Percentiles rank a stretch among this genome's conserved stretches.
phyloP scores from a whole-genome alignment of 495 filamentous ascomycete species.

The Trichoderma parareesei region DNA sequence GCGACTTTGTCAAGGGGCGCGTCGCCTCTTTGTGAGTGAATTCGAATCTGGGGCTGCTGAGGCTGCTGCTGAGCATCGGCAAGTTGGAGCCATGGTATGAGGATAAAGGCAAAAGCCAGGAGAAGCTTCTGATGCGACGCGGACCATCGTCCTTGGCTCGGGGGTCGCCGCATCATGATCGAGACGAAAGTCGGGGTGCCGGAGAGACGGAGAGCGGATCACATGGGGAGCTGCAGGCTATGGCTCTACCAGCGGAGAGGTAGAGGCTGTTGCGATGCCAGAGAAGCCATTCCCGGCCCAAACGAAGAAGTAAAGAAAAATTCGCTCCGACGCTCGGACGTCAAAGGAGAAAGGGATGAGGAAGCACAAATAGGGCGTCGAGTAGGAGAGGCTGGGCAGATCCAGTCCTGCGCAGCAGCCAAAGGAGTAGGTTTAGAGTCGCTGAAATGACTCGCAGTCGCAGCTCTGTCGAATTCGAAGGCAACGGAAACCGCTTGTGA shows the following conservation, averaged over 20 bases:
- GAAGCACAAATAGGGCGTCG: neutral
- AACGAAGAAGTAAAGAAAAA: neutral
- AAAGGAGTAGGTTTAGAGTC: neutral
- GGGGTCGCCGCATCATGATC: slow-evolving; percentile 49
- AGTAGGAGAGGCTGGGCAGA: neutral
- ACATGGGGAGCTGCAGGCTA: slow-evolving; percentile 17
- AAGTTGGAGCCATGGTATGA: slow-evolving; percentile 44
- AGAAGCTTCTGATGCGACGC: slow-evolving; percentile 36
- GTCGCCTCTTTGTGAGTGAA: slow-evolving; percentile 18
- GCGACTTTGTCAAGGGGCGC: neutral
- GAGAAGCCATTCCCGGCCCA: neutral
- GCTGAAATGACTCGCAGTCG: neutral
- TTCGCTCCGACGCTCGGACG: too few species aligned
- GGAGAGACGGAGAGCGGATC: slow-evolving; percentile 13
- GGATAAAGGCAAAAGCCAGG: slow-evolving; percentile 41
- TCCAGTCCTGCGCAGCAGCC: neutral
- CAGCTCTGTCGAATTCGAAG: neutral
- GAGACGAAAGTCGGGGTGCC: slow-evolving; percentile 22
- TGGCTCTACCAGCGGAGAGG: slow-evolving; percentile 1
- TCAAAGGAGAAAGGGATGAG: neutral
- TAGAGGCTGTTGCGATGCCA: slow-evolving; percentile 6
- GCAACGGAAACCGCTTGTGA: neutral
- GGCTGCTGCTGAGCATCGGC: slow-evolving; percentile 52
- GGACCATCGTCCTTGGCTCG: slow-evolving; percentile 40
- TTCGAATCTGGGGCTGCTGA: slow-evolving; percentile 25